Conservation (phyloP, 352 stramenopile genomes). For the Globisporangium megalacanthum region DNA sequence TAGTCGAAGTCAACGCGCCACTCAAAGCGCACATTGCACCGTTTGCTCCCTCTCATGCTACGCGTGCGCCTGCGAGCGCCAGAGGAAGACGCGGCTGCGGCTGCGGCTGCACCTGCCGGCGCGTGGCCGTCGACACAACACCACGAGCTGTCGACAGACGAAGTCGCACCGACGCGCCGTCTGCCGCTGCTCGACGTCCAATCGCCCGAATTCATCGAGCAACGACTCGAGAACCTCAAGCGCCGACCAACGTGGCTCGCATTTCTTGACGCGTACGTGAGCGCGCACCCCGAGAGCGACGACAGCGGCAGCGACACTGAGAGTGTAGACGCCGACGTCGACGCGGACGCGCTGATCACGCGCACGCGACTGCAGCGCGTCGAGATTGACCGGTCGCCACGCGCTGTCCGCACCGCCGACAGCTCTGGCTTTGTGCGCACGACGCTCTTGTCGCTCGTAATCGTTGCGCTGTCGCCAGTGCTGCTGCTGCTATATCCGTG, state of each 20-base stretch:
- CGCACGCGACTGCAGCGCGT: not conserved
- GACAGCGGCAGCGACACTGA: conserved; percentile 28
- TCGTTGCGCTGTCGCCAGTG: conserved; percentile 45
- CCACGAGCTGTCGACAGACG: conserved; percentile 7
- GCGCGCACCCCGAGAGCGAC: conserved; percentile 33
- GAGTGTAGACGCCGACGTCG: conserved; percentile 27
- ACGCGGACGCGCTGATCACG: conserved; percentile 1
- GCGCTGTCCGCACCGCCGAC: not conserved
- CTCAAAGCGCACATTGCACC: not conserved
- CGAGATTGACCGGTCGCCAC: conserved; percentile 10
- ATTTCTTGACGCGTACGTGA: conserved; percentile 75
- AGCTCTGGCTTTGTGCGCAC: conserved; percentile 38
- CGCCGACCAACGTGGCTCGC: conserved; percentile 47
- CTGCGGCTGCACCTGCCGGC: not conserved
- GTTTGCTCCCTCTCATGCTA: conserved; percentile 10
- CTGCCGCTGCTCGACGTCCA: conserved; percentile 56
- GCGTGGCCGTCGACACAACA: conserved; percentile 20
- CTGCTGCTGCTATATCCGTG: conserved; percentile 52
- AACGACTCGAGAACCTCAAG: conserved; percentile 86
- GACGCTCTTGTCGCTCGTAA: conserved; percentile 47
- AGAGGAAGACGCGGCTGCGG: conserved; percentile 28
- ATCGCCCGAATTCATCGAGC: conserved; percentile 79
- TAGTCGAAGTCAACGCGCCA: too few species aligned
- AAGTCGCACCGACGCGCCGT: conserved; percentile 17
- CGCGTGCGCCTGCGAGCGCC: conserved; percentile 62